Evolutionary conservation across 805 yeast genomes (phyloP).

Genomic region (Spathaspora passalidarum): DNA sequence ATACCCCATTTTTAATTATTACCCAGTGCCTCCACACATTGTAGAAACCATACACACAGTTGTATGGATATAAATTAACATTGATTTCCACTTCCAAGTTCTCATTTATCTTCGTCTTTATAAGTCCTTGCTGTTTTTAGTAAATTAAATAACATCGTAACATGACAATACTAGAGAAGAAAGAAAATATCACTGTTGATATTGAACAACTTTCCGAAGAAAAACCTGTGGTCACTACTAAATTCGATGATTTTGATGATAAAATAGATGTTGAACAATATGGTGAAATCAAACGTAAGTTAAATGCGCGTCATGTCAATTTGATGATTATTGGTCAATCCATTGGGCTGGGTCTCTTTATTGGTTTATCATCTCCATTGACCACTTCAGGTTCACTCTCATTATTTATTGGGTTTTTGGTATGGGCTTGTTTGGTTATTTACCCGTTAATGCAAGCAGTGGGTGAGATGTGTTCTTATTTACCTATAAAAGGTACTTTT

Average conservation of each 20-base stretch:
- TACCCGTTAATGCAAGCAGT: slow-evolving; percentile 37
- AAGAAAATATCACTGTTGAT: slow-evolving; percentile 2
- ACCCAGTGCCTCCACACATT: not conserved
- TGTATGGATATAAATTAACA: not conserved
- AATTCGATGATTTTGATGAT: slow-evolving; percentile 24
- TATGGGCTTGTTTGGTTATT: slow-evolving; percentile 27
- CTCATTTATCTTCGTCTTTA: not conserved
- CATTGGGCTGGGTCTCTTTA: slow-evolving; percentile 35
- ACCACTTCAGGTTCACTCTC: slow-evolving; percentile 31
- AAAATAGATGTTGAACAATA: slow-evolving; percentile 24
- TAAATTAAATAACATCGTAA: too few relatives aligned
- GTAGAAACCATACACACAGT: not conserved
- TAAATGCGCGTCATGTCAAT: slow-evolving; percentile 30
- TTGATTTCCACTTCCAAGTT: not conserved
- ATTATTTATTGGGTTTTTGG: slow-evolving; percentile 29
- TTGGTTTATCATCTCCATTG: slow-evolving; percentile 30
- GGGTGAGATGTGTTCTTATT: slow-evolving; percentile 36
- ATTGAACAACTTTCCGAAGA: not conserved
- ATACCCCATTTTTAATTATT: not conserved
- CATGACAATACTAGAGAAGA: not conserved
- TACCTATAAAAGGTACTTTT: slow-evolving; percentile 35
- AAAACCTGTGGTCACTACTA: not conserved
- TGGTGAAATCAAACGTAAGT: slow-evolving; percentile 27
- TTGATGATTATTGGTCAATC: slow-evolving; percentile 34
- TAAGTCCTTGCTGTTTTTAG: not conserved